phyloP scores from a whole-genome alignment of 139 green algal genomes.

The Pleodorina starrii region DNA sequence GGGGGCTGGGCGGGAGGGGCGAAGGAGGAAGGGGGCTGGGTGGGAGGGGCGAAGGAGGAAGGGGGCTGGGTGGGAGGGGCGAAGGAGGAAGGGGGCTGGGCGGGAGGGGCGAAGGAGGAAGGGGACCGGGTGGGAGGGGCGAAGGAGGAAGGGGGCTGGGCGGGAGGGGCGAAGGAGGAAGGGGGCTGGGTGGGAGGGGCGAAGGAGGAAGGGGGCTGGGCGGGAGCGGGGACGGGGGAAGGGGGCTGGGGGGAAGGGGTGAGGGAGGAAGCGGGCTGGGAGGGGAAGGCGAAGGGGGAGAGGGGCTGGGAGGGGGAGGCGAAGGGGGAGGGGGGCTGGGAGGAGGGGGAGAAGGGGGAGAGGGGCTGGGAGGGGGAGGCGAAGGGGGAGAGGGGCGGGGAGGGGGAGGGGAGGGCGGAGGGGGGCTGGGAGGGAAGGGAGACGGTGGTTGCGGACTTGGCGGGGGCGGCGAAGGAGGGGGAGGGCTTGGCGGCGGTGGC shows the following conservation, averaged over 20 bases:
- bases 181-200: not conserved
- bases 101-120: not conserved
- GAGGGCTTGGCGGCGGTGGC: not conserved
- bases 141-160: slow-evolving; percentile 17
- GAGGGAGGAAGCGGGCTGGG: not conserved
- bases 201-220: not conserved
- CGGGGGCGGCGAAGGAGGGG: not conserved
- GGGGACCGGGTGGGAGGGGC: not conserved
- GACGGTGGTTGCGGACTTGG: not conserved
- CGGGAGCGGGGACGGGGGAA: not conserved
- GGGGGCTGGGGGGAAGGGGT: not conserved
- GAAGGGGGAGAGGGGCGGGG: not conserved
- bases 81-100: not conserved
- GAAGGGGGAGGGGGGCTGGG: not conserved
- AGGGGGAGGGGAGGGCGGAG: slow-evolving; percentile 2
- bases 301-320: not conserved
- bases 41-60: not conserved
- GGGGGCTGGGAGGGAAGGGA: not conserved
- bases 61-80: not conserved
- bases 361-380: not conserved
- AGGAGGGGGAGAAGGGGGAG: not conserved
- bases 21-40: not conserved
- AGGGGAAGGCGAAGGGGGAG: not conserved
- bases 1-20: not conserved
- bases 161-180: not conserved